Evolutionary conservation across 345 rosid genomes (phyloP), one percentile per base, ranked within the genome.

Genomic region (Rhizophora apiculata): DNA sequence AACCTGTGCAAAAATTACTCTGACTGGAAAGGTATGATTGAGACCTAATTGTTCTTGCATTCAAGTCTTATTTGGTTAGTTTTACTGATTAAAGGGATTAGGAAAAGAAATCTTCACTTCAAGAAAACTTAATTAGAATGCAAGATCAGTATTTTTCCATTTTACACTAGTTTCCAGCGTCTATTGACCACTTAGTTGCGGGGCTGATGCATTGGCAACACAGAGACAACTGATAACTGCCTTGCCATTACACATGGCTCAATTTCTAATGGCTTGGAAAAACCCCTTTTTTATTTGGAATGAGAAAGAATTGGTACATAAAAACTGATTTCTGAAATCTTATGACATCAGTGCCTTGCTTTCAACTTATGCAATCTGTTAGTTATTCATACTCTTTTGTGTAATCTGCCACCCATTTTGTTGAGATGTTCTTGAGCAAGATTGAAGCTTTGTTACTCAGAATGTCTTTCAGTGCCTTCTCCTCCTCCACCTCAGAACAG

Each of bases 1-100:
- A 31, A 68, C 83, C 60, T 95, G 99, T 76, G 90, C 99, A 10
- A 95, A 95, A 80, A 82, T 95, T 61, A 92, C 96, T 13, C 87
- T 95, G 63, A 92, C 97, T 8, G 99, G 99, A 76, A 86, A 83
- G 92, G 97, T 95, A 64, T 2, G 30, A 11, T 65, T 3, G 49
- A 43, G 4, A 43, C 48, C 4, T 39, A 39, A 9, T 39, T 39
- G 48, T 16, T 39, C 48, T 10, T 39, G 48, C 48, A 39, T 39
- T 9, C 13, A 10, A 39, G 48, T 39, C 16, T 39, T n/a, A 64
- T 64, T 26, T 18, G 27, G 55, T 9, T 21, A 20, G 18, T 63
- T n/a, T 27, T 26, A 30, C 26, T 2, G 32, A 11, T 43, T 43
- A 24, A 68, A 36, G 20, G 43, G 53, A 37, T 15, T 10, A 39